phyloP scores from a whole-genome alignment of 2,329 filamentous ascomycete species.

The Paradendryphiella salina region DNA sequence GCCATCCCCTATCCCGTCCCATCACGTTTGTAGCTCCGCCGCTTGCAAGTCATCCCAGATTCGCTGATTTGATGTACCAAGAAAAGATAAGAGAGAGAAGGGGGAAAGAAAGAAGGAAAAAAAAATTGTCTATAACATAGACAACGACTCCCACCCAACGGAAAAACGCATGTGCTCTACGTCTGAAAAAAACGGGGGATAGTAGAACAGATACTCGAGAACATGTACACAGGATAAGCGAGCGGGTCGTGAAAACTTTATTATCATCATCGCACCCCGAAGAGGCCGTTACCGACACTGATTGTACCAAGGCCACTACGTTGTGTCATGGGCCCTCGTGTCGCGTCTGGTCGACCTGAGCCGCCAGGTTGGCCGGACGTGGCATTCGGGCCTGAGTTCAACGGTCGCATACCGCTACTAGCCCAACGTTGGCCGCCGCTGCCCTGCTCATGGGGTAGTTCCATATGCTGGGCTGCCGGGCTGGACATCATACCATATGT shows the following conservation, averaged over 20 bases:
- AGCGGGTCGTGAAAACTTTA: no score
- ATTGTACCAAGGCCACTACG: slow-evolving; percentile 38
- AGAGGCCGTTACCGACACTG: slow-evolving; percentile 39
- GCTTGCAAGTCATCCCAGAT: no score
- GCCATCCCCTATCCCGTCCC: no score
- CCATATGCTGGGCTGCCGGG: slow-evolving; percentile 32
- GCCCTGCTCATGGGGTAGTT: slow-evolving; percentile 31
- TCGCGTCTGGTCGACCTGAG: slow-evolving; percentile 28
- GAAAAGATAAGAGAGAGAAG: no score
- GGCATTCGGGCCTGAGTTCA: slow-evolving; percentile 19
- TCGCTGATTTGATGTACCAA: no score
- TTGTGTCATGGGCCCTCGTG: slow-evolving; percentile 33
- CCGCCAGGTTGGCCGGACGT: slow-evolving; percentile 21
- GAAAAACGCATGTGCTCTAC: no score
- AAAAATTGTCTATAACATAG: no score
- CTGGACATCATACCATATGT: slow-evolving; percentile 39
- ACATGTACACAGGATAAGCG: not conserved
- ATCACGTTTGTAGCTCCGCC: no score
- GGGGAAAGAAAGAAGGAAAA: no score
- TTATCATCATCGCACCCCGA: slow-evolving; percentile 31
- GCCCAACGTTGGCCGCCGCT: slow-evolving; percentile 34
- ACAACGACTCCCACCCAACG: not conserved
- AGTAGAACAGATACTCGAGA: slow-evolving; percentile 10
- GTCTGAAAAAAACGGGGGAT: no score
- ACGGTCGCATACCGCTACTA: slow-evolving; percentile 20